Conservation (phyloP, 768 basidiomycete species). For the Psilocybe azurescens region DNA sequence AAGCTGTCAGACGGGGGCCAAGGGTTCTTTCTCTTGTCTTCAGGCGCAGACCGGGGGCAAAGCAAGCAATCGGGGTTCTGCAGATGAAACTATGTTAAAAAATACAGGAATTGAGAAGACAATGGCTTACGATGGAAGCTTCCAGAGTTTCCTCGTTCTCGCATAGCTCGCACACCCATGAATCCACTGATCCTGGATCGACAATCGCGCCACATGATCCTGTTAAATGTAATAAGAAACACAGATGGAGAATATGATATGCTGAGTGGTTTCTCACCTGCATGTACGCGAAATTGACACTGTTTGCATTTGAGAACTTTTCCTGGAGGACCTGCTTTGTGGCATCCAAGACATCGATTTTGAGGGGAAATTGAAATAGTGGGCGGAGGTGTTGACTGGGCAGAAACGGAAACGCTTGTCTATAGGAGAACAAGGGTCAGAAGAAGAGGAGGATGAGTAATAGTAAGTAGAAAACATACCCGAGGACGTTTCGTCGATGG, state of each 20-base stretch:
- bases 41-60: constrained; percentile 68
- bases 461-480: constrained; percentile 33
- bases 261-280: constrained; percentile 52
- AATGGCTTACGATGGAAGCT: constrained; percentile 69
- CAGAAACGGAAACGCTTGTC: constrained; percentile 53
- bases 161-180: constrained; percentile 90
- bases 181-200: constrained; percentile 65
- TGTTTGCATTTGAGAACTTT: constrained; percentile 84
- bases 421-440: constrained; percentile 24
- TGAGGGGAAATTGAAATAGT: constrained; percentile 57
- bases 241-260: constrained; percentile 1
- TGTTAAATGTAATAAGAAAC: constrained; percentile 42
- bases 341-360: constrained; percentile 76
- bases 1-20: constrained; percentile 64
- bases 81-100: constrained; percentile 8
- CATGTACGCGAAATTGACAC: constrained; percentile 81
- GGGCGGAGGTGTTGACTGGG: constrained; percentile 71
- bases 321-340: constrained; percentile 73
- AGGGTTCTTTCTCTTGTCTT: constrained; percentile 51
- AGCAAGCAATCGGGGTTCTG: constrained; percentile 87
- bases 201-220: constrained; percentile 66
- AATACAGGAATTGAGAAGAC: constrained; percentile 3
- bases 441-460: background rate
- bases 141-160: constrained; percentile 83
- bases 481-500: constrained; percentile 50